Conservation (phyloP, 2,329 filamentous ascomycete genomes). For the Ceratocystiopsis sp. region DNA sequence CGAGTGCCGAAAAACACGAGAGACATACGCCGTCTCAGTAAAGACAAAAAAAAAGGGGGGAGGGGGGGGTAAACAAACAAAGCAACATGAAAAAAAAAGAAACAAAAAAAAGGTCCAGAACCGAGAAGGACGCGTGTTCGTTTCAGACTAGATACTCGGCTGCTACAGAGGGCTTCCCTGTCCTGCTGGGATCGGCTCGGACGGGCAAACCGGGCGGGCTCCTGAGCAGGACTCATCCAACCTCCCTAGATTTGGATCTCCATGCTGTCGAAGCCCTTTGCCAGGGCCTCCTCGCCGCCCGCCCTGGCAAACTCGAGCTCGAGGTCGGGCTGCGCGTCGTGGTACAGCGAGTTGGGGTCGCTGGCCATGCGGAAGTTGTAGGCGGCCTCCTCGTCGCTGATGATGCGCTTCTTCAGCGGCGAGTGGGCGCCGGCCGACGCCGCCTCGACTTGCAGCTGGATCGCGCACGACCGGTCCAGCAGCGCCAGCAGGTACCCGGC, state of each 20-base stretch:
- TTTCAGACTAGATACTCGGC: too few relatives aligned
- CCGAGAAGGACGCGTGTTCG: too few relatives aligned
- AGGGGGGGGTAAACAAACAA: too few relatives aligned
- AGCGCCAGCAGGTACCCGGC: constrained; percentile 53
- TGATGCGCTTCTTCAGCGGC: constrained; percentile 23
- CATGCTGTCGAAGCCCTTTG: constrained; percentile 13
- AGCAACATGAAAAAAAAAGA: too few relatives aligned
- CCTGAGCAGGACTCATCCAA: too few relatives aligned
- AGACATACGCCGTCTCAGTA: too few relatives aligned
- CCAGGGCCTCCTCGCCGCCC: constrained; percentile 15
- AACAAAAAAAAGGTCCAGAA: too few relatives aligned
- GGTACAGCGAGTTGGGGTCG: constrained; percentile 27
- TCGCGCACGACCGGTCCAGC: constrained; percentile 50
- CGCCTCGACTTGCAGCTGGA: constrained; percentile 52
- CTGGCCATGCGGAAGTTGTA: constrained; percentile 27
- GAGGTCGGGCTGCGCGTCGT: constrained; percentile 29
- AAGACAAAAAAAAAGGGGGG: too few relatives aligned
- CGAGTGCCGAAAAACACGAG: too few relatives aligned
- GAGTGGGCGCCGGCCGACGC: constrained; percentile 27
- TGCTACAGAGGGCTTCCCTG: too few relatives aligned
- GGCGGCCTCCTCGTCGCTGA: constrained; percentile 22
- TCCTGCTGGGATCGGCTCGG: too few relatives aligned
- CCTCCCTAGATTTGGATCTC: constrained; percentile 2
- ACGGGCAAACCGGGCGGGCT: too few relatives aligned
- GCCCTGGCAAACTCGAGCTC: constrained; percentile 27